A percentile compares a stretch with the other conserved stretches of the same genome.
These are phyloP conservation scores for Trichoderma asperelloides DNA, from an alignment of 495 filamentous ascomycete genomes.

Conservation along the genomic window DNA sequence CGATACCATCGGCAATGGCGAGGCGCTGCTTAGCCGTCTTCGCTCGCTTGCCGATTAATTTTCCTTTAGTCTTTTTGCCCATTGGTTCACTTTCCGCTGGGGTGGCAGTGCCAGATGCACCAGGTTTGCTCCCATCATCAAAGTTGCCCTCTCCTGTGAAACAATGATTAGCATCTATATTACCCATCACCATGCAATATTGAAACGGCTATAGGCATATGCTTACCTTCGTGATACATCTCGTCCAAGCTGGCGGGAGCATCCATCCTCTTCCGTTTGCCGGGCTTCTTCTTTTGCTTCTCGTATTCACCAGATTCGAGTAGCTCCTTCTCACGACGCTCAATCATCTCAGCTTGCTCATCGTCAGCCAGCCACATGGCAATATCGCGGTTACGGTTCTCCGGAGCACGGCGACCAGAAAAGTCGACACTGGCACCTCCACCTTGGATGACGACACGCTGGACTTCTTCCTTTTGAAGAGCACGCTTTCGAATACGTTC, in stretches of 20 bases:
- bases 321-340: constrained; percentile 78
- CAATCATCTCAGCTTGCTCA: constrained; percentile 84
- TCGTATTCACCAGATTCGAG: constrained; percentile 50
- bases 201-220: background rate
- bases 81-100: constrained; percentile 53
- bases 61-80: constrained; percentile 38
- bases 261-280: constrained; percentile 37
- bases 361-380: constrained; percentile 96
- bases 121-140: constrained; percentile 69
- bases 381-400: constrained; percentile 91
- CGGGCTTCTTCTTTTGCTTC: constrained; percentile 61
- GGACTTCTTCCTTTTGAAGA: constrained; percentile 97
- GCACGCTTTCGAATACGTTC: constrained; percentile 97
- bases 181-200: background rate
- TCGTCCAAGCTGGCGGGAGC: constrained; percentile 71
- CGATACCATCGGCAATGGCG: constrained; percentile 74
- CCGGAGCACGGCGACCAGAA: constrained; percentile 70
- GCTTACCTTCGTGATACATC: constrained; percentile 96
- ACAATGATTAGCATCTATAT: constrained; percentile 15
- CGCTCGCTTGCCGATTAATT: constrained; percentile 68
- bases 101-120: constrained; percentile 64
- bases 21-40: constrained; percentile 86
- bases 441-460: constrained; percentile 94
- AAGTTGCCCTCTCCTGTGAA: constrained; percentile 82
- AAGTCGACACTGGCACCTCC: constrained; percentile 80